Conservation (phyloP, 371 early-diverging fungal species). For the Enterospora canceri region DNA sequence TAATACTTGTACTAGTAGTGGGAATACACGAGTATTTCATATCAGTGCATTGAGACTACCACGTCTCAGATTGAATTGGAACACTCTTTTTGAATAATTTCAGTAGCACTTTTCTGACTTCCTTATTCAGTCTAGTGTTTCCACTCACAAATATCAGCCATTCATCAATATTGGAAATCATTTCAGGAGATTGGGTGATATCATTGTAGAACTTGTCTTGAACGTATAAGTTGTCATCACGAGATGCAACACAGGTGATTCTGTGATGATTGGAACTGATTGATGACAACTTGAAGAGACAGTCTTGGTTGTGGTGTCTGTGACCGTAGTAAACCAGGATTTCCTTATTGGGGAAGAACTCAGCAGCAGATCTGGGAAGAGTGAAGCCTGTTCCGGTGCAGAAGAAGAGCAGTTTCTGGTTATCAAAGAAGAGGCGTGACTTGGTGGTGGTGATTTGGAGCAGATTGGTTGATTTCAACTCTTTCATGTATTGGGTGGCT, state of each 20-base stretch:
- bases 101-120: constrained; percentile 16
- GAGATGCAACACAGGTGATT: constrained; percentile 10
- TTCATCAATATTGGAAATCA: constrained; percentile 31
- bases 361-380: constrained; percentile 33
- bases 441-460: too few relatives aligned
- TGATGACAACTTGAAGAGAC: too few relatives aligned
- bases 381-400: constrained; percentile 54
- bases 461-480: too few relatives aligned
- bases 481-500: too few relatives aligned
- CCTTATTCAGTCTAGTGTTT: constrained; percentile 33
- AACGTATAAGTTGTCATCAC: constrained; percentile 34
- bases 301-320: constrained; percentile 36
- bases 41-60: too few relatives aligned
- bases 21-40: too few relatives aligned
- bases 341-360: constrained; percentile 31
- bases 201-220: constrained; percentile 30
- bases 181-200: background rate
- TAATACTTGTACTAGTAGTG: too few relatives aligned
- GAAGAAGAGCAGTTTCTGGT: constrained; percentile 43
- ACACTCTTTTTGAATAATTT: constrained; percentile 23
- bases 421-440: constrained; percentile 22
- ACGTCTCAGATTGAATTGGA: constrained; percentile 49
- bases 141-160: constrained; percentile 48
- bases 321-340: constrained; percentile 48
- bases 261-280: background rate